Evolutionary conservation across 305 asterid genomes (phyloP).

Genomic region (Caryopteris hybrid): DNA sequence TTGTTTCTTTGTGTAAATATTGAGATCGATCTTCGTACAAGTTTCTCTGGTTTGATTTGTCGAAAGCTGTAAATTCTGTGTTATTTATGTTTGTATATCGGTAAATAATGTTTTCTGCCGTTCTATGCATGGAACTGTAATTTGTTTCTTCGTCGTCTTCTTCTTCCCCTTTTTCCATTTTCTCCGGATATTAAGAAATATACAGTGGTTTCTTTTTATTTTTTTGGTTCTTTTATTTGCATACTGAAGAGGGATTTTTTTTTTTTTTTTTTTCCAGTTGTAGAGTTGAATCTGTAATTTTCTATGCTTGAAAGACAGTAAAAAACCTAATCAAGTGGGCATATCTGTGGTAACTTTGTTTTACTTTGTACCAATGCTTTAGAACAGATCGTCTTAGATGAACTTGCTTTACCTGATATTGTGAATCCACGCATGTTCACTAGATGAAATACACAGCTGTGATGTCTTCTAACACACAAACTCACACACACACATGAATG

Average conservation of each 20-base stretch:
- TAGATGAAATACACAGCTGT: not conserved
- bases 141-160: no score
- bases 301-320: not conserved
- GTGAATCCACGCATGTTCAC: not conserved
- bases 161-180: not conserved
- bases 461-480: not conserved
- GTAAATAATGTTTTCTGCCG: not conserved
- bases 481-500: not conserved
- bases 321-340: not conserved
- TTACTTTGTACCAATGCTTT: not conserved
- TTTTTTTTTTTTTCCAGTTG: not conserved
- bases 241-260: not conserved
- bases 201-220: not conserved
- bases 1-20: not conserved
- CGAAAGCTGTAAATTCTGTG: constrained; percentile 11
- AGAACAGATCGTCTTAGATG: not conserved
- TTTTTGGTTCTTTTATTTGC: not conserved
- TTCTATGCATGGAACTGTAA: constrained; percentile 22
- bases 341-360: not conserved
- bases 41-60: constrained; percentile 16
- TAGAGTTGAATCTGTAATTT: not conserved
- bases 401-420: no score
- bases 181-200: not conserved
- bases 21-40: not conserved
- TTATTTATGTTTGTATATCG: not conserved